phyloP scores from a whole-genome alignment of 2,329 filamentous ascomycete genomes.

The Drechslerella coelobrocha region DNA sequence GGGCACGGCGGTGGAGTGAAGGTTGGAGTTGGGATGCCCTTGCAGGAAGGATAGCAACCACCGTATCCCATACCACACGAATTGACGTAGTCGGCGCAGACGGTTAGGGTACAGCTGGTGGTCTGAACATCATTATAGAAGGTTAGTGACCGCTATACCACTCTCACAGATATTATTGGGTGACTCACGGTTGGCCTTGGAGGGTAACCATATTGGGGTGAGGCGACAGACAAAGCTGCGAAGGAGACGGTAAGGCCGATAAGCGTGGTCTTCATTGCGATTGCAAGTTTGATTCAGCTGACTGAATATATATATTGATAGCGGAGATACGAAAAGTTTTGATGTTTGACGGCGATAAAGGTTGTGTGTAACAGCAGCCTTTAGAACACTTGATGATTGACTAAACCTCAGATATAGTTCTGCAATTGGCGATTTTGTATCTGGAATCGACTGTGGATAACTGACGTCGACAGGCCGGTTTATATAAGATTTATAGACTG shows the following conservation, averaged over 20 bases:
- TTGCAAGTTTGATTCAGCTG: neutral
- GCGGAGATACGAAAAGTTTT: too few species aligned
- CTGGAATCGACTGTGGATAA: neutral
- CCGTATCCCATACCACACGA: slow-evolving; percentile 37
- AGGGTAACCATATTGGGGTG: slow-evolving; percentile 27
- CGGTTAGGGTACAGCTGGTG: slow-evolving; percentile 17
- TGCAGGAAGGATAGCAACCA: slow-evolving; percentile 38
- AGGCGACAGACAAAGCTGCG: slow-evolving; percentile 28
- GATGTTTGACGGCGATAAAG: neutral
- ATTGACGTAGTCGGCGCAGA: slow-evolving; percentile 50
- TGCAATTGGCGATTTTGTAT: neutral
- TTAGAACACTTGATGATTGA: too few species aligned
- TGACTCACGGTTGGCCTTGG: slow-evolving; percentile 22
- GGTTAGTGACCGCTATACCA: neutral
- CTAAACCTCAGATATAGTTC: too few species aligned
- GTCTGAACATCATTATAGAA: slow-evolving; percentile 6
- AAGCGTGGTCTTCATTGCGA: slow-evolving; percentile 32
- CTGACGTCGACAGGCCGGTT: neutral
- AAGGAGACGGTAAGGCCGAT: slow-evolving; percentile 18
- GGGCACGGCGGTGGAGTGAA: slow-evolving; percentile 30
- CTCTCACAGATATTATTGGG: neutral
- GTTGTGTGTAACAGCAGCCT: neutral
- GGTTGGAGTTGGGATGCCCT: slow-evolving; percentile 9
- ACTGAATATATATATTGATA: neutral
- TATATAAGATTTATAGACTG: slow-evolving; percentile 28